phyloP scores from a whole-genome alignment of 805 yeast genomes.

The Metschnikowia dekortorum region DNA sequence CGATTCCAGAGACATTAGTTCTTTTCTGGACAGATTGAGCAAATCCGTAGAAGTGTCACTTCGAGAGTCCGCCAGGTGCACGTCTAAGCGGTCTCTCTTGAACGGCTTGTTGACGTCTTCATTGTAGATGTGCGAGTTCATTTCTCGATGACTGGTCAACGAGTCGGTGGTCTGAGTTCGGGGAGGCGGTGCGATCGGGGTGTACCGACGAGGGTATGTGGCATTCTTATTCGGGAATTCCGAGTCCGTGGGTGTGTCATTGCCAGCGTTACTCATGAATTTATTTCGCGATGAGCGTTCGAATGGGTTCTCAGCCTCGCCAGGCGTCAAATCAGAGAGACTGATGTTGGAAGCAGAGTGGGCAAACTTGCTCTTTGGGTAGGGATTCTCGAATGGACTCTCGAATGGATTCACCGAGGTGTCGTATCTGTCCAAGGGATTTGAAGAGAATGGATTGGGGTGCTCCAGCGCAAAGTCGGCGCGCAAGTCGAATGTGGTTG shows the following conservation, averaged over 20 bases:
- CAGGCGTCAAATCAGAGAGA: not conserved
- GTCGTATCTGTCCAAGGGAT: slow-evolving; percentile 1
- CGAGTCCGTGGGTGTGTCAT: not conserved
- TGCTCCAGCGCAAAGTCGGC: not conserved
- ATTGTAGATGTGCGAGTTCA: slow-evolving; percentile 1
- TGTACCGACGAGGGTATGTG: not conserved
- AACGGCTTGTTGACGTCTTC: not conserved
- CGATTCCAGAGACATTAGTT: not conserved
- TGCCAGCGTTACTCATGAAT: not conserved
- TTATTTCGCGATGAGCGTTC: not conserved
- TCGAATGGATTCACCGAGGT: not conserved
- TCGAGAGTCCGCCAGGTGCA: slow-evolving; percentile 1
- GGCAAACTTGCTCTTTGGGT: not conserved
- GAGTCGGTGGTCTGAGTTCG: slow-evolving; percentile 1
- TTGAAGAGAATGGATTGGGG: not conserved
- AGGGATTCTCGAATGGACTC: not conserved
- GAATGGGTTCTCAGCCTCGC: slow-evolving; percentile 10
- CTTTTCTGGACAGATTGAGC: not conserved
- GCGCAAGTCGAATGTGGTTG: slow-evolving; percentile 12
- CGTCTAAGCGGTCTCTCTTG: not conserved
- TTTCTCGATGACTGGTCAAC: slow-evolving; percentile 2
- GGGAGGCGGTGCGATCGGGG: not conserved
- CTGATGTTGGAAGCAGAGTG: slow-evolving; percentile 2
- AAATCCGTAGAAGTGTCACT: not conserved
- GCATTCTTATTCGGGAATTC: not conserved